These are phyloP conservation scores for Trichoderma atroviride DNA, from an alignment of 2,329 filamentous ascomycete genomes.

Conservation along the genomic window DNA sequence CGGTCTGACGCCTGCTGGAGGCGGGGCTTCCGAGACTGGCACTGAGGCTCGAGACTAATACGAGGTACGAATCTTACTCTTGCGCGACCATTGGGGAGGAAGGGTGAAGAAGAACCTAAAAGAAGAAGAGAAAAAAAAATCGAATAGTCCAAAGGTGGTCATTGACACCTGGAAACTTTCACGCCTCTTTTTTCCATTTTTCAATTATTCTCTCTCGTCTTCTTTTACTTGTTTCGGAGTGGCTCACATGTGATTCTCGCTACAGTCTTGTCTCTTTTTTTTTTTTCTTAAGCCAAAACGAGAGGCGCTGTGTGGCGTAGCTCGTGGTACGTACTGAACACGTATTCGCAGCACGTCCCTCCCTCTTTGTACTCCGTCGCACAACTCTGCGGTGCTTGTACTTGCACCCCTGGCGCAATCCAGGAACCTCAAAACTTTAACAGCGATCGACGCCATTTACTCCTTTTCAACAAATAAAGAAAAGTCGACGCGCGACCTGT, in stretches of 20 bases:
- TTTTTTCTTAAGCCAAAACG: not conserved
- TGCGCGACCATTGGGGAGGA: not conserved
- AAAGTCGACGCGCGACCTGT: not conserved
- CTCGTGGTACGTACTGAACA: not conserved
- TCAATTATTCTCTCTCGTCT: not conserved
- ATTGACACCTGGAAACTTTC: not conserved
- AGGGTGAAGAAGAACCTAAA: not conserved
- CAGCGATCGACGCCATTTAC: constrained; percentile 5
- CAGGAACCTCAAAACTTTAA: constrained; percentile 21
- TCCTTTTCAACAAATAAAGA: constrained; percentile 2
- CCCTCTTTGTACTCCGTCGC: not conserved
- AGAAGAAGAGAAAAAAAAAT: not conserved
- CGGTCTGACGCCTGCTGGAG: constrained; percentile 9
- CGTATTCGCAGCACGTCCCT: not conserved
- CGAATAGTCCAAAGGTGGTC: not conserved
- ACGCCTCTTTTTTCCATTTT: not conserved
- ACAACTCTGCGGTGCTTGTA: not conserved
- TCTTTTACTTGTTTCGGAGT: not conserved
- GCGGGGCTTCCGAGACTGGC: not conserved
- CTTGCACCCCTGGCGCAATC: not conserved
- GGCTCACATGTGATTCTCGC: constrained; percentile 7
- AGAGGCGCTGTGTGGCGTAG: not conserved
- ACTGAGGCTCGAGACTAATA: not conserved
- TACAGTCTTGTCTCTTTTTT: not conserved
- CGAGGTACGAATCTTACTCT: not conserved